phyloP scores from a whole-genome alignment of 2,329 filamentous ascomycete species.

The Neonectria sp. region DNA sequence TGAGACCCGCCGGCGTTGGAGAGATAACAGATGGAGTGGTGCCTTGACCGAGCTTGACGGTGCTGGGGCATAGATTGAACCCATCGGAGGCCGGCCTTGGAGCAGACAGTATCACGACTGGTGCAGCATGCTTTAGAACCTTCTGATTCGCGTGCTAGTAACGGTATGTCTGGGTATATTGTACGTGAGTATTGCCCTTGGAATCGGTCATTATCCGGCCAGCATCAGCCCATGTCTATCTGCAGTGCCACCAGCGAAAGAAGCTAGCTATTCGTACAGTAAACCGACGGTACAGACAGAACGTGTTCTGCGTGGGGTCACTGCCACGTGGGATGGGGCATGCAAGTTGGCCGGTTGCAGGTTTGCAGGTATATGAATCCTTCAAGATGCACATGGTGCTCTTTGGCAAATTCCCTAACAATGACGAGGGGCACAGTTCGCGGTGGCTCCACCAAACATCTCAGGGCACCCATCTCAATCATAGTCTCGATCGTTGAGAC shows the following conservation, averaged over 20 bases:
- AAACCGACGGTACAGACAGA: no score
- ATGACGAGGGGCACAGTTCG: not conserved
- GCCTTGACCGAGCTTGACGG: not conserved
- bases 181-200: not conserved
- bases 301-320: not conserved
- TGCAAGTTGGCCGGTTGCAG: not conserved
- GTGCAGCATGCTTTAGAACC: not conserved
- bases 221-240: conserved; percentile 5
- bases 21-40: not conserved
- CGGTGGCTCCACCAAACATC: not conserved
- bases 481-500: not conserved
- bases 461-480: not conserved
- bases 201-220: not conserved
- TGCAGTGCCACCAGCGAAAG: not conserved
- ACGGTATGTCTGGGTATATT: not conserved
- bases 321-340: not conserved
- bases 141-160: not conserved
- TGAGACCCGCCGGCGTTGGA: not conserved
- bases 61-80: not conserved
- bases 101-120: not conserved
- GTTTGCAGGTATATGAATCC: not conserved
- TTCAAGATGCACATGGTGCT: not conserved
- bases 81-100: not conserved
- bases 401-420: not conserved
- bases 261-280: not conserved